Conservation (phyloP, 768 basidiomycete species). For the Kwoniella europaea region DNA sequence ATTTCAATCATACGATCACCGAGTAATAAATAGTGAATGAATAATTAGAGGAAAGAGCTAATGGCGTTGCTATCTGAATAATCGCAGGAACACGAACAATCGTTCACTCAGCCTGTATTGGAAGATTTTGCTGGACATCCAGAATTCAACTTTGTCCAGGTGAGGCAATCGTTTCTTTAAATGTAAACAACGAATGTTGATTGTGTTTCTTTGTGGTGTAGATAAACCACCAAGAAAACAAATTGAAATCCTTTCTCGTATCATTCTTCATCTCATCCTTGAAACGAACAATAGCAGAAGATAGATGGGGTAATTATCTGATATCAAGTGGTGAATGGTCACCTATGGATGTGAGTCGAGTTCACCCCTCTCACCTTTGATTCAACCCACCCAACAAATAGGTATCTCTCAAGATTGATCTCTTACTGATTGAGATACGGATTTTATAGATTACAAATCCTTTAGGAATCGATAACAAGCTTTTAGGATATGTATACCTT, state of each 20-base stretch:
- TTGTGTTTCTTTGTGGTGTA: slow-evolving; percentile 29
- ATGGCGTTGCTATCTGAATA: no score
- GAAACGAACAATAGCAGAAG: slow-evolving; percentile 68
- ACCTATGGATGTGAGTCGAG: slow-evolving; percentile 34
- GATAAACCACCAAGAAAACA: slow-evolving; percentile 93
- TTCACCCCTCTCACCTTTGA: no score
- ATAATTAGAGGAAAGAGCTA: no score
- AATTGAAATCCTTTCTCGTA: slow-evolving; percentile 87
- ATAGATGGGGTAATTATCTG: slow-evolving; percentile 59
- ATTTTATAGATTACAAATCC: slow-evolving; percentile 58
- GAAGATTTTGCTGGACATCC: slow-evolving; percentile 46
- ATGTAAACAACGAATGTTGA: no score
- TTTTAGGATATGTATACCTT: slow-evolving; percentile 89
- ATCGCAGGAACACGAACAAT: slow-evolving; percentile 73
- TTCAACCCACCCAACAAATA: no score
- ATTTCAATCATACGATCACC: no score
- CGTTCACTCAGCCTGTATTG: slow-evolving; percentile 63
- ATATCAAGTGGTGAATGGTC: slow-evolving; percentile 56
- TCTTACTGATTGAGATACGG: no score
- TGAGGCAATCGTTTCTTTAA: not conserved
- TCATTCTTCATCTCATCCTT: slow-evolving; percentile 79
- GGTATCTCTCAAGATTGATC: no score
- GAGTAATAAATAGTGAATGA: no score
- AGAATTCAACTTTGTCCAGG: slow-evolving; percentile 55
- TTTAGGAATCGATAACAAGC: slow-evolving; percentile 84